phyloP scores from a whole-genome alignment of 371 early-diverging fungal genomes.

The Fennellomyces sp. region DNA sequence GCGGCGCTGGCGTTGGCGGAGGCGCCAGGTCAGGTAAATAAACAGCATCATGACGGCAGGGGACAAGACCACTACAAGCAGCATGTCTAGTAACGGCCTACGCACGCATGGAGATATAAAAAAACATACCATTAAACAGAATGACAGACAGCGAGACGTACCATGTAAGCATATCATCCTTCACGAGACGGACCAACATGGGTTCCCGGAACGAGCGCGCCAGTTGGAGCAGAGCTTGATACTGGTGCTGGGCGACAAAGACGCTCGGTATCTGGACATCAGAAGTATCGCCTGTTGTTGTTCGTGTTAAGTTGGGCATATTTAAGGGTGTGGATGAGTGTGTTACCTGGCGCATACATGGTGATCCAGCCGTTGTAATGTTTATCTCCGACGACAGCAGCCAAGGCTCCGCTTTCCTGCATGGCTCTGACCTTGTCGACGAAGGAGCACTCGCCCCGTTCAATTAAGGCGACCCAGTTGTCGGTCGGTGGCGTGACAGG shows the following conservation, averaged over 20 bases:
- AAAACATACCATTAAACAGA: constrained; percentile 5
- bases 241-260: constrained; percentile 76
- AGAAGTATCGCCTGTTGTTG: constrained; percentile 65
- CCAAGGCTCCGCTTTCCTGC: constrained; percentile 85
- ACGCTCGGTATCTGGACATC: constrained; percentile 81
- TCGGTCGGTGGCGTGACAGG: constrained; percentile 27
- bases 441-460: constrained; percentile 88
- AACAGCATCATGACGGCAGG: constrained; percentile 78
- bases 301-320: background rate
- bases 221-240: constrained; percentile 52
- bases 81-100: constrained; percentile 72
- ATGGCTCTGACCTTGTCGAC: constrained; percentile 86
- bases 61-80: constrained; percentile 72
- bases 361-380: constrained; percentile 76
- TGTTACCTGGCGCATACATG: constrained; percentile 87
- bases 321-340: background rate
- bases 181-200: constrained; percentile 43
- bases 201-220: constrained; percentile 33
- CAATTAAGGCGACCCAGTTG: constrained; percentile 83
- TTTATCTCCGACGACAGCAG: constrained; percentile 91
- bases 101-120: background rate
- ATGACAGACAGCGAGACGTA: constrained; percentile 16
- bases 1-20: constrained; percentile 74
- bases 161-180: constrained; percentile 52
- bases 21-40: constrained; percentile 73